phyloP scores from a whole-genome alignment of 306 rosid species.

The Prunus kanzakura region DNA sequence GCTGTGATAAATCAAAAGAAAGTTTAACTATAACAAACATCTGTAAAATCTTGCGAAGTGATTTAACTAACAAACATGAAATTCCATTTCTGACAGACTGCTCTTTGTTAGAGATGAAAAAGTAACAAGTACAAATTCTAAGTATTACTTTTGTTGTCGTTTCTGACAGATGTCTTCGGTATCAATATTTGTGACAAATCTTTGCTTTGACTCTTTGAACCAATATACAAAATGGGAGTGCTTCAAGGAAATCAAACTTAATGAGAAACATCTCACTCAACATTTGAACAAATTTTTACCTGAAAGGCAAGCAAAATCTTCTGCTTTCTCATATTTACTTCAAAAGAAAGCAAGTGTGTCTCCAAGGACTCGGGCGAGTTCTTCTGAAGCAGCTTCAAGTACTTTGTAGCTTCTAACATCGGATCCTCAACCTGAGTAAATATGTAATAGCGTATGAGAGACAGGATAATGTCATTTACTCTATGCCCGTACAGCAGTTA shows the following conservation, averaged over 20 bases:
- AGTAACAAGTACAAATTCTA: background rate
- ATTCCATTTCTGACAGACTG: background rate
- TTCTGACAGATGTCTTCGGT: background rate
- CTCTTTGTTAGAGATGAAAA: background rate
- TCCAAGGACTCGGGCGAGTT: slow-evolving; percentile 75
- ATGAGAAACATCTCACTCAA: background rate
- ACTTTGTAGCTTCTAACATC: slow-evolving; percentile 79
- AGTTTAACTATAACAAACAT: background rate
- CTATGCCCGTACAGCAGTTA: background rate
- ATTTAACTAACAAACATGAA: background rate
- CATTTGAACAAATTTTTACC: slow-evolving; percentile 38
- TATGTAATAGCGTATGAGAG: slow-evolving; percentile 4
- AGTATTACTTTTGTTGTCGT: background rate
- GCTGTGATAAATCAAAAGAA: background rate
- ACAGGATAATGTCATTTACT: slow-evolving; percentile 10
- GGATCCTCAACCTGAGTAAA: slow-evolving; percentile 75
- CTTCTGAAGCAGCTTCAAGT: slow-evolving; percentile 94
- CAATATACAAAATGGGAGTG: slow-evolving; percentile 4
- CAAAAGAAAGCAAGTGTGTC: slow-evolving; percentile 92
- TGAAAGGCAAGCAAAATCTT: slow-evolving; percentile 88
- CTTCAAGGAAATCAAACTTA: background rate
- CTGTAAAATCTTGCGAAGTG: background rate
- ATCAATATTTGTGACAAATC: background rate
- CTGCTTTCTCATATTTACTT: slow-evolving; percentile 74
- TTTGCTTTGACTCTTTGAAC: background rate